These are phyloP conservation scores for Sugiyamaella qingdaonensis DNA, from an alignment of 805 yeast genomes.

Conservation along the genomic window DNA sequence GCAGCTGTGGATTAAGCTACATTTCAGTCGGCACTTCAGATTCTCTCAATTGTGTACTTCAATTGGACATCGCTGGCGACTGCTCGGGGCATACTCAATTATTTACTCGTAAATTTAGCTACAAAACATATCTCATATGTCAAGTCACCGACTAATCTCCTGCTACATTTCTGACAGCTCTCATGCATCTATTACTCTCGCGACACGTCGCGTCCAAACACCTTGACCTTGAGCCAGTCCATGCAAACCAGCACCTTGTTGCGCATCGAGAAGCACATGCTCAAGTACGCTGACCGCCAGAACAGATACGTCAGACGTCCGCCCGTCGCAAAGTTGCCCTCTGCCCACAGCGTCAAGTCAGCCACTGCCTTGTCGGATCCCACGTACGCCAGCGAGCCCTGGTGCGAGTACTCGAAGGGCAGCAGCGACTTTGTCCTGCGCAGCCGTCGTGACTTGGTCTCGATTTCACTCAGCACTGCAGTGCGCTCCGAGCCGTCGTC, in stretches of 20 bases:
- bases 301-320: constrained; percentile 85
- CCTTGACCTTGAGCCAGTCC: constrained; percentile 84
- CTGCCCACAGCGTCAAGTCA: constrained; percentile 61
- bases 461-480: constrained; percentile 43
- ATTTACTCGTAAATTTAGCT: too few species aligned
- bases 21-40: too few species aligned
- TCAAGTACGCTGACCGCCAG: constrained; percentile 92
- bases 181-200: constrained; percentile 51
- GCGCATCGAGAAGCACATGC: constrained; percentile 86
- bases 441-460: constrained; percentile 40
- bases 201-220: constrained; percentile 92
- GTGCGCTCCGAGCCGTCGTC: constrained; percentile 30
- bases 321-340: constrained; percentile 75
- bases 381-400: constrained; percentile 91
- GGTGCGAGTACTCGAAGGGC: constrained; percentile 77
- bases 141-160: too few species aligned
- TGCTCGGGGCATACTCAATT: too few species aligned
- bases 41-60: too few species aligned
- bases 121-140: too few species aligned
- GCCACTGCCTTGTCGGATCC: constrained; percentile 92
- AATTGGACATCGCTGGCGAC: too few species aligned
- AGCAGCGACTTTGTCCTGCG: constrained; percentile 34
- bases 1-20: too few species aligned
- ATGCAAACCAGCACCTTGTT: constrained; percentile 80
- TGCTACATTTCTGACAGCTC: not conserved